A percentile compares a stretch with the other conserved stretches of the same genome.
These are phyloP conservation scores for Pistacia vera DNA, from an alignment of 345 rosid genomes.

Conservation along the genomic window DNA sequence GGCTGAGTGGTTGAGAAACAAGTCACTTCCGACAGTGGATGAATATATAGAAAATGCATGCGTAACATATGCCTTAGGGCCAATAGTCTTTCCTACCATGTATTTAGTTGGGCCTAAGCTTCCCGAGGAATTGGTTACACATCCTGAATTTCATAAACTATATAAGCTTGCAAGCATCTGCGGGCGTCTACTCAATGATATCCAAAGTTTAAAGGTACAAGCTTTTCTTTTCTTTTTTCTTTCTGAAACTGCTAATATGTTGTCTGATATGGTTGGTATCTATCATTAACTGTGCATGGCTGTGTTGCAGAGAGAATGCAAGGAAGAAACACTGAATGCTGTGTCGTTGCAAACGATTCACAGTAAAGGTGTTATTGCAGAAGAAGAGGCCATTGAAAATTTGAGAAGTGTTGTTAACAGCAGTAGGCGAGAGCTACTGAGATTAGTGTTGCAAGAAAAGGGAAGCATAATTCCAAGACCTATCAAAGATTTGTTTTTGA, in stretches of 20 bases:
- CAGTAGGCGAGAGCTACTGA: slow-evolving; percentile 49
- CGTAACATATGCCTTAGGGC: slow-evolving; percentile 80
- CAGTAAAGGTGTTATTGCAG: slow-evolving; percentile 20
- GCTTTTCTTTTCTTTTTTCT: slow-evolving; percentile 2
- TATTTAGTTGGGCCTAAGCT: slow-evolving; percentile 75
- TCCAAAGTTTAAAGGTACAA: slow-evolving; percentile 62
- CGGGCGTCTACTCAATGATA: slow-evolving; percentile 86
- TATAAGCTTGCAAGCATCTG: slow-evolving; percentile 64
- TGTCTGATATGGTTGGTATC: neutral
- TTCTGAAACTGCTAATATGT: slow-evolving; percentile 43
- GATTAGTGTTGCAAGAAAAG: slow-evolving; percentile 55
- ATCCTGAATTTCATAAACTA: slow-evolving; percentile 44
- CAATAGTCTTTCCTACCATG: slow-evolving; percentile 72
- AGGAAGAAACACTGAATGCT: slow-evolving; percentile 72
- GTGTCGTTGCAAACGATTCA: slow-evolving; percentile 57
- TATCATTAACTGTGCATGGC: neutral
- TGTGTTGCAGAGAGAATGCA: slow-evolving; percentile 62
- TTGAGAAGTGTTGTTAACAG: slow-evolving; percentile 34
- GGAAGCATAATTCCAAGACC: slow-evolving; percentile 60
- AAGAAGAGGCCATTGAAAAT: slow-evolving; percentile 43
- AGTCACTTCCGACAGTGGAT: slow-evolving; percentile 57
- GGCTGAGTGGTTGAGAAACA: slow-evolving; percentile 56
- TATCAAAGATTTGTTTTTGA: slow-evolving; percentile 50
- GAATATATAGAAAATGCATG: slow-evolving; percentile 73
- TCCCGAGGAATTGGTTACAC: slow-evolving; percentile 41